Conservation (phyloP, 2,329 filamentous ascomycete genomes). For the Trichoderma brevicompactum region DNA sequence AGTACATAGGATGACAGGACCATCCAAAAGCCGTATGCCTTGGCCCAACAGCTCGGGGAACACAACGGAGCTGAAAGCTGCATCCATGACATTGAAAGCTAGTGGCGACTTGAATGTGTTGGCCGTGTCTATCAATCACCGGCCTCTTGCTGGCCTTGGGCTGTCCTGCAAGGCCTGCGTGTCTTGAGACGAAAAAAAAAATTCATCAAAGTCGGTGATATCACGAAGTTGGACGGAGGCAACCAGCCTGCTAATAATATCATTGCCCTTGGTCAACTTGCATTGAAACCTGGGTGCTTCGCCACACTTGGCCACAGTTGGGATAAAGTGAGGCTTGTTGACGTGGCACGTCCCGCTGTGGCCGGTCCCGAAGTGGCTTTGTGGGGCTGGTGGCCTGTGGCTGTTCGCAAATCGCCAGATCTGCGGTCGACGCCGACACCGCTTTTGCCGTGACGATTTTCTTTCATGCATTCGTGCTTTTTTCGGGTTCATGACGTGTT, state of each 20-base stretch:
- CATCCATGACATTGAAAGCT: slow-evolving; percentile 6
- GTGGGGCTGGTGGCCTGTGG: slow-evolving; percentile 31
- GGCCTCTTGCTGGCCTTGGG: slow-evolving; percentile 1
- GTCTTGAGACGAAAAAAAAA: slow-evolving; percentile 19
- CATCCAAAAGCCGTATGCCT: neutral
- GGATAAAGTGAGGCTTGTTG: slow-evolving; percentile 48
- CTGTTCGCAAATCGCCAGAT: slow-evolving; percentile 27
- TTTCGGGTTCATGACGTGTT: neutral
- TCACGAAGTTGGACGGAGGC: slow-evolving; percentile 27
- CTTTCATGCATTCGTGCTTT: neutral
- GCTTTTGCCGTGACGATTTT: slow-evolving; percentile 2
- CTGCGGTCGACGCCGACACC: neutral
- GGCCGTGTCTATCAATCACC: slow-evolving; percentile 27
- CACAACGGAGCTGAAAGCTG: slow-evolving; percentile 25
- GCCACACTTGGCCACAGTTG: slow-evolving; percentile 31
- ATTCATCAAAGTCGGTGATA: neutral
- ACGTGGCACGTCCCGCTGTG: slow-evolving; percentile 49
- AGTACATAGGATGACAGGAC: neutral
- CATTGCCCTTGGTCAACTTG: neutral
- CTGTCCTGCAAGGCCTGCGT: slow-evolving; percentile 31
- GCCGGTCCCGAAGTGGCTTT: slow-evolving; percentile 35
- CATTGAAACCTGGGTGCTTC: slow-evolving; percentile 19
- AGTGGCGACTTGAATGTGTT: slow-evolving; percentile 25
- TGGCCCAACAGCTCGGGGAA: slow-evolving; percentile 22
- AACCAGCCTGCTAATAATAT: slow-evolving; percentile 25